Evolutionary conservation across 441 rosid genomes (phyloP).

Genomic region (Viola pubescens): DNA sequence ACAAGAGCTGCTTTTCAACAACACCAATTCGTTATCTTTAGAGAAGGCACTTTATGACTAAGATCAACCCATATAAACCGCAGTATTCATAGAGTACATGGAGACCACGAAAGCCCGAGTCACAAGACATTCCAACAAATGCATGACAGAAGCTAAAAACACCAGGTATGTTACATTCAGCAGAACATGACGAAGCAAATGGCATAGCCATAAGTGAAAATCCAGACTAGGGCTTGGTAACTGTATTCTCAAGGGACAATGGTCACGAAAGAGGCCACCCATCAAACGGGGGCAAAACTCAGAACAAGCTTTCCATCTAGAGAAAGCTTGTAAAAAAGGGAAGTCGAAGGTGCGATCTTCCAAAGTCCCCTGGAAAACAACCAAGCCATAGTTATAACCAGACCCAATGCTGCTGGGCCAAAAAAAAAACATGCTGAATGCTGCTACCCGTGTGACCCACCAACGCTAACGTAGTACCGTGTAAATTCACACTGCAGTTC

Average conservation of each 20-base stretch:
- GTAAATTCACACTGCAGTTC: neutral
- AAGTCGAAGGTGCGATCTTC: conserved; percentile 16
- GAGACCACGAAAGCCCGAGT: conserved; percentile 18
- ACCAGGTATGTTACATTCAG: conserved; percentile 20
- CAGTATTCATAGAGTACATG: conserved; percentile 8
- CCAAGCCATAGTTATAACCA: conserved; percentile 15
- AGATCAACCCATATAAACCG: conserved; percentile 17
- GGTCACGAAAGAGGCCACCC: conserved; percentile 29
- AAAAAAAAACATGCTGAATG: conserved; percentile 31
- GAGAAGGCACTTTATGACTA: conserved; percentile 5
- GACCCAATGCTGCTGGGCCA: conserved; percentile 7
- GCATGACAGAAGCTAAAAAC: conserved; percentile 19
- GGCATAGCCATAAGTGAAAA: conserved; percentile 22
- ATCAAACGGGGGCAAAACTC: conserved; percentile 22
- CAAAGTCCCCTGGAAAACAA: conserved; percentile 30
- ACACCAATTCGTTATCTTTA: neutral
- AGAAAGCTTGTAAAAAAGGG: conserved; percentile 27
- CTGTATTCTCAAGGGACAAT: conserved; percentile 36
- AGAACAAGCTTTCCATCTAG: conserved; percentile 31
- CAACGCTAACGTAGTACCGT: neutral
- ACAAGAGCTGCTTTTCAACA: neutral
- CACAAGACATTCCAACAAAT: conserved; percentile 8
- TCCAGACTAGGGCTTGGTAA: conserved; percentile 27
- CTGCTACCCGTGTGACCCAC: conserved; percentile 25
- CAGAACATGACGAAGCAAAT: conserved; percentile 13